Base-by-base conservation (phyloP, 139 green algal genomes). In the Gonium pectorale region DNA sequence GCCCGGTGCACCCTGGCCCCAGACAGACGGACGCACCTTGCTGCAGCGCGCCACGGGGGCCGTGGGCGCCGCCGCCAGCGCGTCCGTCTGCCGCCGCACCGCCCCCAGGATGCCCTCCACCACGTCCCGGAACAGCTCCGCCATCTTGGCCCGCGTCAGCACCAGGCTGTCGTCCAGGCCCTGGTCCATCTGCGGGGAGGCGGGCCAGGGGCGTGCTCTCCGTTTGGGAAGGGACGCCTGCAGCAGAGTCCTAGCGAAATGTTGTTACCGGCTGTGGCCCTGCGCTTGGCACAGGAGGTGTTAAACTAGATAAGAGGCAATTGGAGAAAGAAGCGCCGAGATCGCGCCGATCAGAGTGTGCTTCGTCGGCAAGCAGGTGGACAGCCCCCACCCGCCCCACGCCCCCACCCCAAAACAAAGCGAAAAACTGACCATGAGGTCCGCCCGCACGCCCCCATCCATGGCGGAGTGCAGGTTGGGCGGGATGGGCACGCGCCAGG, bases 11-110 rank as follows among this genome's bases (percentile, higher is more conserved):
- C n/a, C n/a, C n/a, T n/a, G n/a, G n/a, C n/a, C n/a, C n/a, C n/a
- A n/a, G n/a, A n/a, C n/a, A n/a, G n/a, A n/a, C 62, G n/a, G 29
- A 62, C 54, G 5, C 54, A 81, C 80, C 80, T 80, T 86, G 67
- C 27, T 64, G 80, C 64, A 72, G n/a, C 67, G 38, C 22, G 43
- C 2, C 4, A 49, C 51, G 1, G 60, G n/a, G 13, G 54, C 81
- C 22, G 9, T 3, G 29, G 59, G 40, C n/a, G 74, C 56, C 38
- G 74, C 74, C 40, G 74, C 74, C 74, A 82, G 59, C 40, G 40
- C 56, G 8, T 31, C 59, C 40, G 71, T 13, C 59, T 72, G 56
- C 59, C 37, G 35, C 26, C 4, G 13, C 29, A 41, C 74, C 31
- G 41, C 59, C 27, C 19, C 8, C 21, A 71, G 21, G 33, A 82